Base-by-base conservation (phyloP, 495 filamentous ascomycete genomes). In the Aspergillus haitiensis region DNA sequence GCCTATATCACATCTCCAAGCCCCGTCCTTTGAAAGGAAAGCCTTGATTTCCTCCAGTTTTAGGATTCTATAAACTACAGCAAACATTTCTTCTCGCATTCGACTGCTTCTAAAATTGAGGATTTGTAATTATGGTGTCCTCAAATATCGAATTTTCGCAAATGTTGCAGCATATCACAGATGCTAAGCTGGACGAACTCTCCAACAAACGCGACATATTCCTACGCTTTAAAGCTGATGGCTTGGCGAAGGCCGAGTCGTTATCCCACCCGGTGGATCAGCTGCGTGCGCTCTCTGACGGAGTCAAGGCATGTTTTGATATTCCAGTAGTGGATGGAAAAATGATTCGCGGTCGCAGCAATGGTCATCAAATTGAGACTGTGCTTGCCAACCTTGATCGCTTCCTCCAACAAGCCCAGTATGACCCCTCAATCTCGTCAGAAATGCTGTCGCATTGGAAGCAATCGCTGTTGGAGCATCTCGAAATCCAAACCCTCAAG, bases 161-260 rank as follows among this genome's bases (percentile, higher is more conserved):
- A 34, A 63, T 45, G 11, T 51, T 63, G 39, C 60, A 63, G 50
- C 48, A 63, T 44, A 63, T 63, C 37, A 63, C 60, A 12, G 42
- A 58, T 33, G 60, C 60, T 6, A 63, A 63, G 35, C 60, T 63
- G 6, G 60, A 55, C 5, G 60, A 63, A 34, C 60, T 63, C 12
- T 63, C 60, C 13, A 58, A 58, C 49, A 63, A 63, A 18, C 60
- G 60, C 13, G 8, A 49, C 0, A 50, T 52, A 13, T 63, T 63
- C 21, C 36, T 63, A 1, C 13, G 40, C 5, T 55, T 44, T 50
- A 63, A 63, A 15, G 42, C 32, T 5, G 33, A 42, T 7, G 46
- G 55, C 11, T 13, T 63, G 42, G 33, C 37, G 21, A 49, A 35
- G n/a, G 55, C 34, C 15, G 5, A 55, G 21, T 46, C 55, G 1